Base-by-base conservation (phyloP, 495 filamentous ascomycete genomes). In the Amniculicola lignicola region DNA sequence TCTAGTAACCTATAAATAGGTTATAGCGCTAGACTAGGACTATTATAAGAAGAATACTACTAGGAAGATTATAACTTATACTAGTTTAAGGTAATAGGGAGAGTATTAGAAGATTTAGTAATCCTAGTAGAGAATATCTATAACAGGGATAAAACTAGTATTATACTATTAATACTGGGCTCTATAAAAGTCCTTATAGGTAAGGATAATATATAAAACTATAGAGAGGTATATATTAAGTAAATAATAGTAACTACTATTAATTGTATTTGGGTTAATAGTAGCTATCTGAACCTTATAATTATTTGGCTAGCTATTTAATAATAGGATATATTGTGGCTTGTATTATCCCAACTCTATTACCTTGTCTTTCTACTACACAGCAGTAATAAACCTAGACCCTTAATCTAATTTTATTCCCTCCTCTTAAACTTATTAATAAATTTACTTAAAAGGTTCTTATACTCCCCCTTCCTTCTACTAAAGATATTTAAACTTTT, bases 281-380 rank as follows among this genome's bases (percentile, higher is more conserved):
- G 41, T 44, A 44, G 41, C 16, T 44, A 44, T 25, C 41, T 44
- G 22, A 22, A 44, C 41, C 41, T 25, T 22, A 44, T 44, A 25
- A 44, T 44, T 22, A 44, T 44, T 22, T 44, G 18, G 41, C 41
- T 15, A 44, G 41, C 41, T 18, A 22, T 25, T 6, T 6, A 7
- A 10, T 25, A 44, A 11, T 15, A 25, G 25, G 41, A 15, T 44
- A 44, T n/a, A n/a, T n/a, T n/a, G n/a, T n/a, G n/a, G n/a, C n/a
- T n/a, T n/a, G n/a, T n/a, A n/a, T n/a, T n/a, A n/a, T n/a, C n/a
- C n/a, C n/a, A n/a, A n/a, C n/a, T n/a, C n/a, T n/a, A n/a, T n/a
- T n/a, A n/a, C n/a, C n/a, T n/a, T n/a, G n/a, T n/a, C n/a, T n/a
- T n/a, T n/a, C n/a, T n/a, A n/a, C n/a, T n/a, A n/a, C n/a, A n/a